These are phyloP conservation scores for Hysterangium stoloniferum DNA, from an alignment of 768 basidiomycete species.

Conservation along the genomic window DNA sequence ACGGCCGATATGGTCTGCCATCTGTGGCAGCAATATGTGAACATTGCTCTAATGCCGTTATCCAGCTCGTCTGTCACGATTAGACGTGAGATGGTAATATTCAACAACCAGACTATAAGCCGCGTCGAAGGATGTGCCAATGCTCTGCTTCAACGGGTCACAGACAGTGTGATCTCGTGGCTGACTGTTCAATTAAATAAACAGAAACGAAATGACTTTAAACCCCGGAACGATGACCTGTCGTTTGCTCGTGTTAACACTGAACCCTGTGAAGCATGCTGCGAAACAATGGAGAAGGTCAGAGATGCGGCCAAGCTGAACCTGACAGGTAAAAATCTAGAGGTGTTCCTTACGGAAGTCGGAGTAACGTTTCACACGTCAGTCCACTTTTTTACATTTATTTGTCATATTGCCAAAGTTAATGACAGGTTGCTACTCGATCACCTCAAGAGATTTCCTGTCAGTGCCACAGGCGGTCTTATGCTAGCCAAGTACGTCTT, in stretches of 20 bases:
- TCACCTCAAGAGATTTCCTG: constrained; percentile 92
- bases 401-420: constrained; percentile 7
- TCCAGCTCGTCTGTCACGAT: constrained; percentile 79
- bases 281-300: constrained; percentile 77
- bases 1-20: constrained; percentile 84
- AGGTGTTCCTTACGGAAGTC: constrained; percentile 87
- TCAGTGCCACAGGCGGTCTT: constrained; percentile 91
- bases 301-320: constrained; percentile 67
- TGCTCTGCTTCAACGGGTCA: constrained; percentile 65
- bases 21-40: constrained; percentile 95
- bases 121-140: constrained; percentile 82
- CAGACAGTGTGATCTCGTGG: constrained; percentile 81
- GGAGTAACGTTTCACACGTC: constrained; percentile 92
- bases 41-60: constrained; percentile 82
- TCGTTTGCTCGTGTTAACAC: constrained; percentile 94
- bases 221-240: constrained; percentile 91
- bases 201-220: constrained; percentile 95
- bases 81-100: constrained; percentile 86
- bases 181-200: constrained; percentile 70
- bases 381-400: constrained; percentile 10
- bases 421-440: constrained; percentile 81
- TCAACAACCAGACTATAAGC: constrained; percentile 82
- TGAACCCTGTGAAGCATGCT: constrained; percentile 82
- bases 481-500: constrained; percentile 89
- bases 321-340: constrained; percentile 87